phyloP scores from a whole-genome alignment of 2,329 filamentous ascomycete genomes.

The Fusarium devonianum region DNA sequence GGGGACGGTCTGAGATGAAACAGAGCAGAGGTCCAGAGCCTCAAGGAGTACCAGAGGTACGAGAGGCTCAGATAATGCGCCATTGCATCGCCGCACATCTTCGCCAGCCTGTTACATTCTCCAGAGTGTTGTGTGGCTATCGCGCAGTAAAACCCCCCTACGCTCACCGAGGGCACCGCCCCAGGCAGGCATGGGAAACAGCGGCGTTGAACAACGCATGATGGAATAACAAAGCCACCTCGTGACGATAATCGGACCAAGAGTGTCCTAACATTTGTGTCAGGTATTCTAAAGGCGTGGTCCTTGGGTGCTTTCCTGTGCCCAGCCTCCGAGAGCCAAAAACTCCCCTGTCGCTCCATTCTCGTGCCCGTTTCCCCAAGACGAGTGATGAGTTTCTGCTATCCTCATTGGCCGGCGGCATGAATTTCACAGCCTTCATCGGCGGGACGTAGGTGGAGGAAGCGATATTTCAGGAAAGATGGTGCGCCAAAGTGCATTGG shows the following conservation, averaged over 20 bases:
- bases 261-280: no score
- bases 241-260: no score
- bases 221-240: no score
- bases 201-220: no score
- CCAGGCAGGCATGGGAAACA: no score
- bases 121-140: conserved; percentile 11
- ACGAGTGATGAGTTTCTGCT: conserved; percentile 15
- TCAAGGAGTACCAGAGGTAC: conserved; percentile 28
- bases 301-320: no score
- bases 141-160: conserved; percentile 14
- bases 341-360: conserved; percentile 26
- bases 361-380: conserved; percentile 11
- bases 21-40: conserved; percentile 13
- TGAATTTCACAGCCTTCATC: conserved; percentile 26
- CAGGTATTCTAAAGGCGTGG: no score
- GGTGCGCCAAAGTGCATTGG: conserved; percentile 36
- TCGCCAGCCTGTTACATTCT: conserved; percentile 11
- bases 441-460: conserved; percentile 16
- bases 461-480: conserved; percentile 25
- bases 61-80: conserved; percentile 24
- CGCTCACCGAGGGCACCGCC: conserved; percentile 26
- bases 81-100: conserved; percentile 16
- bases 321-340: conserved; percentile 19
- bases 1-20: conserved; percentile 23
- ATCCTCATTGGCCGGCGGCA: conserved; percentile 24